Conservation (phyloP, 371 early-diverging fungal species). For the Apophysomyces sp. region DNA sequence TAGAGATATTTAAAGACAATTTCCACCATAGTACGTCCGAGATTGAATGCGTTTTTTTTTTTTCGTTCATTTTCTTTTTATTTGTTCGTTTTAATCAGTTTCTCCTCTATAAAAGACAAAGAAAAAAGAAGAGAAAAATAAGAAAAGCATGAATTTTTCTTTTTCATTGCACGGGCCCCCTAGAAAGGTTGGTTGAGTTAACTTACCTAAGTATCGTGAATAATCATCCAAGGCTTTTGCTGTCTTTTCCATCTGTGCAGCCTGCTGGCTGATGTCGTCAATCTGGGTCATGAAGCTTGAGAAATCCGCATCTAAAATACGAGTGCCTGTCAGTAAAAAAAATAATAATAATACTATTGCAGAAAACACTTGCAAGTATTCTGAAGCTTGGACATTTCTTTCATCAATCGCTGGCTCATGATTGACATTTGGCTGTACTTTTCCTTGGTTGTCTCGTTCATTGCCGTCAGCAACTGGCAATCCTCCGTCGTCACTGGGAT, state of each 20-base stretch:
- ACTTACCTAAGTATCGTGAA: constrained; percentile 58
- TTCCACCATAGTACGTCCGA: no score
- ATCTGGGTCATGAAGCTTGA: constrained; percentile 53
- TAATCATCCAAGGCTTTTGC: constrained; percentile 61
- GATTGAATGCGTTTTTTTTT: no score
- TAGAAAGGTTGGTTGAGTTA: neutral
- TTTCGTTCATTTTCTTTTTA: neutral
- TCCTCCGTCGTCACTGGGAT: constrained; percentile 57
- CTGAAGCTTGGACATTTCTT: constrained; percentile 59
- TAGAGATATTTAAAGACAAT: no score
- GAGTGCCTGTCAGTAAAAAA: neutral
- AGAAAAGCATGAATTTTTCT: no score
- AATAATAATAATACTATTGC: neutral
- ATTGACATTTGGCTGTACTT: constrained; percentile 58
- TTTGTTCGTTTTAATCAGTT: constrained; percentile 1
- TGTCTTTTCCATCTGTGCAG: constrained; percentile 55
- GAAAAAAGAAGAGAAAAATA: neutral
- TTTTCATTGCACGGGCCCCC: no score
- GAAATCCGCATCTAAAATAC: constrained; percentile 52
- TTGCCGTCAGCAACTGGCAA: constrained; percentile 56
- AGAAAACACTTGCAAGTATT: constrained; percentile 43
- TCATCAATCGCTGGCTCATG: constrained; percentile 60
- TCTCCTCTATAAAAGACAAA: constrained; percentile 2
- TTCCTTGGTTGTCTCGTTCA: constrained; percentile 60
- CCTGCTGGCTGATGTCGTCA: constrained; percentile 59